A percentile compares a stretch with the other conserved stretches of the same genome.
Conservation (phyloP, 78 protist genomes). For the Protostelium mycophagum region DNA sequence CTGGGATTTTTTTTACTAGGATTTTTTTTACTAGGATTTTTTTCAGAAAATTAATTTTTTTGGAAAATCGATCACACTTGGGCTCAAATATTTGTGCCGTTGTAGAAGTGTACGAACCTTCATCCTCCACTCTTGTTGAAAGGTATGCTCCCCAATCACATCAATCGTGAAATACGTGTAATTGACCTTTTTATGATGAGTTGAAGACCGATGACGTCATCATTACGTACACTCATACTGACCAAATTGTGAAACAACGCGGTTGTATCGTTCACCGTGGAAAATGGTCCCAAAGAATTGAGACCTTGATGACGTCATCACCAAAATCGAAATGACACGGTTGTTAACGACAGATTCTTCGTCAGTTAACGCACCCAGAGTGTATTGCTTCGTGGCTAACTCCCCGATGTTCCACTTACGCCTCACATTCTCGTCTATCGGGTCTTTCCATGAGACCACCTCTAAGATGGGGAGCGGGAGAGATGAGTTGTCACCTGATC, state of each 20-base stretch:
- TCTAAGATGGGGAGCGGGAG: not conserved
- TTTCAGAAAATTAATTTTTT: too few species aligned
- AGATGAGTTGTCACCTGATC: too few species aligned
- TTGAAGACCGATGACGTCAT: not conserved
- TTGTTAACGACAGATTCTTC: too few species aligned
- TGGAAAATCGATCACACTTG: not conserved
- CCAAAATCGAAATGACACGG: not conserved
- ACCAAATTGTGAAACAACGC: not conserved
- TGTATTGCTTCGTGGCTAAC: not conserved
- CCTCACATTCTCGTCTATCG: not conserved
- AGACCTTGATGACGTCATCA: not conserved
- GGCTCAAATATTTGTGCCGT: not conserved
- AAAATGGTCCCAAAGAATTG: not conserved
- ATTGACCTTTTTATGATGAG: not conserved
- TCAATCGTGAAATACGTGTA: not conserved
- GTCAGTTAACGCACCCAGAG: not conserved
- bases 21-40: too few species aligned
- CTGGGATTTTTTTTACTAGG: too few species aligned
- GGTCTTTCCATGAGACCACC: not conserved
- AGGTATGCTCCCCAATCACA: not conserved
- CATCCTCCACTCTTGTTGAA: not conserved
- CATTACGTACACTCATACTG: not conserved
- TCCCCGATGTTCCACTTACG: not conserved
- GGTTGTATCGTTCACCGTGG: not conserved
- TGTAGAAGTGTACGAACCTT: not conserved